Evolutionary conservation across 164 flowering plant genomes (phyloP).

Genomic region (Sextonia rubra): DNA sequence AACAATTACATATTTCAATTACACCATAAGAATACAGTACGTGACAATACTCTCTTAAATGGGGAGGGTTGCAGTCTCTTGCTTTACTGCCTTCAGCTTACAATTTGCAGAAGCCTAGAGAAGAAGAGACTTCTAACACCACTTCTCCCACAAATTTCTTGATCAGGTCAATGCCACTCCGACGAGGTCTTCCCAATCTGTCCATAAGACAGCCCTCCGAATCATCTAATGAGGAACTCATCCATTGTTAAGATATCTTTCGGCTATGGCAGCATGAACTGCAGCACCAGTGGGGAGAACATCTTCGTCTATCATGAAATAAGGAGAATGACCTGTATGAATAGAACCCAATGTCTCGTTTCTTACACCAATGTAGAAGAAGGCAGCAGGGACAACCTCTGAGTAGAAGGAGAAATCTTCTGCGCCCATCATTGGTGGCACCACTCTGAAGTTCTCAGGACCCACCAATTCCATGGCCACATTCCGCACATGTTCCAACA

Average conservation of each 20-base stretch:
- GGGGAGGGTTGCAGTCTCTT: background rate
- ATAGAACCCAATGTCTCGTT: constrained; percentile 67
- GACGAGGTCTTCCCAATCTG: background rate
- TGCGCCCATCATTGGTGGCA: constrained; percentile 72
- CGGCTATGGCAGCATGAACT: constrained; percentile 73
- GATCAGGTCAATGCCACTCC: background rate
- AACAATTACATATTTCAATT: background rate
- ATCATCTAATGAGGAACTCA: background rate
- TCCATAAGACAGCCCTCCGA: background rate
- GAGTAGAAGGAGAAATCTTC: constrained; percentile 97
- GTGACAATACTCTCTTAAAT: background rate
- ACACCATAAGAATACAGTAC: background rate
- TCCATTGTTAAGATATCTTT: constrained; percentile 62
- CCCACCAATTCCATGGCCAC: constrained; percentile 62
- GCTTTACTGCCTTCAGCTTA: background rate
- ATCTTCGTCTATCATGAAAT: constrained; percentile 80
- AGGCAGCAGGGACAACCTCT: constrained; percentile 63
- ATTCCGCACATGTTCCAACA: constrained; percentile 65
- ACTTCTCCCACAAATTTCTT: background rate
- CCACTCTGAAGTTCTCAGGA: constrained; percentile 38
- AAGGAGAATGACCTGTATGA: constrained; percentile 73
- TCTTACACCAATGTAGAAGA: constrained; percentile 70
- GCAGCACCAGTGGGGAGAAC: constrained; percentile 77
- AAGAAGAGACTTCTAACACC: background rate
- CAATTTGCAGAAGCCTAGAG: background rate